These are phyloP conservation scores for Candida chilensis DNA, from an alignment of 805 yeast species.

Conservation along the genomic window DNA sequence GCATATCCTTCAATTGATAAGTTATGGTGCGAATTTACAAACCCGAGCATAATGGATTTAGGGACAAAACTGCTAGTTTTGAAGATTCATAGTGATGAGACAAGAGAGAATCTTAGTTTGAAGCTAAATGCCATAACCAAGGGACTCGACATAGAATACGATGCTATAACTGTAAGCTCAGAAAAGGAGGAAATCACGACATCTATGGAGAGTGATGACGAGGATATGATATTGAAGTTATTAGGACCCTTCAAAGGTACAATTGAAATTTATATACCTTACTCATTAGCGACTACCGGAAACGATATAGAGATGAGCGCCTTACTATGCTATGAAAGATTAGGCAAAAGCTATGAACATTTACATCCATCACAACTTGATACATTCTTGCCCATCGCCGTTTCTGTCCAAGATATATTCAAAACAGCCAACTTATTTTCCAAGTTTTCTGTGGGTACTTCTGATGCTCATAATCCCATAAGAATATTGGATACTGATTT, in stretches of 20 bases:
- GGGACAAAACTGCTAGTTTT: conserved; percentile 16
- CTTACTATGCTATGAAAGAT: too few relatives aligned
- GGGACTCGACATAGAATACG: too few relatives aligned
- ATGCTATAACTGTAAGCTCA: too few relatives aligned
- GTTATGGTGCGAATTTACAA: conserved; percentile 16
- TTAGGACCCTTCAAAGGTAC: too few relatives aligned
- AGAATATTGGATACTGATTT: conserved; percentile 37
- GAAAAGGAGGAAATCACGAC: too few relatives aligned
- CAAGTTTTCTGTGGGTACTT: conserved; percentile 61
- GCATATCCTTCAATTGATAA: conserved; percentile 6
- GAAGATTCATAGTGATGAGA: conserved; percentile 16
- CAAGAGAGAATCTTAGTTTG: conserved; percentile 17
- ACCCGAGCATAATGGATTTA: conserved; percentile 15
- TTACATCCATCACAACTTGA: too few relatives aligned
- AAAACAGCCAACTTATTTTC: conserved; percentile 46
- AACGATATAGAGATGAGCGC: too few relatives aligned
- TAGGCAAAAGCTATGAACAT: too few relatives aligned
- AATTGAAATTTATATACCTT: too few relatives aligned
- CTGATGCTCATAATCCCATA: conserved; percentile 41
- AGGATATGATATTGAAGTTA: too few relatives aligned
- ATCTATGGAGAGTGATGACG: too few relatives aligned
- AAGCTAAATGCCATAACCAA: conserved; percentile 1
- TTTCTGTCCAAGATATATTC: conserved; percentile 76
- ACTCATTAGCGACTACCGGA: too few relatives aligned
- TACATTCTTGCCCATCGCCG: conserved; percentile 52